These are phyloP conservation scores for Atkinsonella texensis DNA, from an alignment of 2,329 filamentous ascomycete species.

Conservation along the genomic window DNA sequence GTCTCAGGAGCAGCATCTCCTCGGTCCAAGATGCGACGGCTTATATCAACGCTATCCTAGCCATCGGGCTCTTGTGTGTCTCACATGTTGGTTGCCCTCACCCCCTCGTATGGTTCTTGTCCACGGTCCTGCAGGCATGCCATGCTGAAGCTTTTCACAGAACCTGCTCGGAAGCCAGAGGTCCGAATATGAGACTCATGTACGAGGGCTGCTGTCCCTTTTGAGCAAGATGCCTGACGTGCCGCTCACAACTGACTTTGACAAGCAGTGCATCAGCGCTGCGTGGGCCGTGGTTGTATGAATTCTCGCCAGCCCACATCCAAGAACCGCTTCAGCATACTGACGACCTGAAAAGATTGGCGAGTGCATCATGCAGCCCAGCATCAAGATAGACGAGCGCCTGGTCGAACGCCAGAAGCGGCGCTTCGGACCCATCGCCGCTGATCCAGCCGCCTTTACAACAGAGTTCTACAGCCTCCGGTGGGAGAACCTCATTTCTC, in stretches of 20 bases:
- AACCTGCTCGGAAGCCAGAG: neutral
- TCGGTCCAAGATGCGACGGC: neutral
- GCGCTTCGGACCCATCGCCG: neutral
- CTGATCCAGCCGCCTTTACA: neutral
- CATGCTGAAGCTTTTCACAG: neutral
- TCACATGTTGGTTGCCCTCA: neutral
- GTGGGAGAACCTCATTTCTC: constrained; percentile 4
- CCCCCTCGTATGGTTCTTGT: neutral
- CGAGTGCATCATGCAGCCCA: constrained; percentile 4
- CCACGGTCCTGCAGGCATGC: too few species aligned
- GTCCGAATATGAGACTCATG: constrained; percentile 1
- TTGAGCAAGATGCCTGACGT: neutral
- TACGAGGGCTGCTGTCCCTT: constrained; percentile 1
- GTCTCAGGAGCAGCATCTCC: neutral
- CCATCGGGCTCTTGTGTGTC: constrained; percentile 2
- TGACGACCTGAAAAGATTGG: neutral
- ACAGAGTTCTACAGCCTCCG: constrained; percentile 1
- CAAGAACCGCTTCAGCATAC: neutral
- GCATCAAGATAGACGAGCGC: neutral
- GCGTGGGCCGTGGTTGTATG: constrained; percentile 2
- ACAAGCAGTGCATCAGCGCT: neutral
- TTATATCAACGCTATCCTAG: neutral
- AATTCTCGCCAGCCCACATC: neutral
- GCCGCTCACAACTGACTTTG: neutral
- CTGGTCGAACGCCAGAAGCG: neutral